phyloP scores from a whole-genome alignment of 2,329 filamentous ascomycete species.

The Pseudogymnoascus sp. region DNA sequence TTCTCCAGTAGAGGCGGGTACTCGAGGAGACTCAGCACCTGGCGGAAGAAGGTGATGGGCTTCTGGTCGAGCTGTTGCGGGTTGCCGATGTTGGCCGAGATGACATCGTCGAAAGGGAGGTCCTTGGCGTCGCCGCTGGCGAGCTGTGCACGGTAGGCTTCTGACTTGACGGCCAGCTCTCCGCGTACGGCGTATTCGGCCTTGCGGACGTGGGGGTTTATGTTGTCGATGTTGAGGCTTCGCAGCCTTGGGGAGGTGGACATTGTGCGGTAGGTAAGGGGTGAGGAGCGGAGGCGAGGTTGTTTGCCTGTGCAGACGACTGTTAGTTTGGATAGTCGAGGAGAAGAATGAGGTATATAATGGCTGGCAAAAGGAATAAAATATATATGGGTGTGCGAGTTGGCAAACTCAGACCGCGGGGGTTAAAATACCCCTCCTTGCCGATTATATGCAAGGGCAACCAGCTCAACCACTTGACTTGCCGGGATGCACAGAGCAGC shows the following conservation, averaged over 20 bases:
- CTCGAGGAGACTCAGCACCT: constrained; percentile 88
- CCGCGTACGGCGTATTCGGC: constrained; percentile 96
- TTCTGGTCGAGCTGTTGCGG: constrained; percentile 98
- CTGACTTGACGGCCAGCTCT: constrained; percentile 87
- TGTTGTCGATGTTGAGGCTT: constrained; percentile 69
- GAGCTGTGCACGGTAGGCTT: constrained; percentile 75
- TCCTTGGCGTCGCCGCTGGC: constrained; percentile 43
- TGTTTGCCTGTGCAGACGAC: not conserved
- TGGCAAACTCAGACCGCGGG: not conserved
- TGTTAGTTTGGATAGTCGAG: not conserved
- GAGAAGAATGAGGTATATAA: not conserved
- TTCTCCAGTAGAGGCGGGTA: constrained; percentile 80
- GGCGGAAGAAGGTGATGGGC: constrained; percentile 97
- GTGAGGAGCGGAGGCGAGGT: not conserved
- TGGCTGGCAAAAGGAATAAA: not conserved
- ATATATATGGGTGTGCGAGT: not conserved
- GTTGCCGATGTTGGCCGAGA: constrained; percentile 98
- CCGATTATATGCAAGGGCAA: not conserved
- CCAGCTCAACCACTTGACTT: not conserved
- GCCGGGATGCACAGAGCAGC: not conserved
- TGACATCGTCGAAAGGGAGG: constrained; percentile 82
- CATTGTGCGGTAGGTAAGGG: constrained; percentile 22
- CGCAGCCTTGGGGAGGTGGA: constrained; percentile 33
- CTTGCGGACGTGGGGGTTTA: constrained; percentile 79
- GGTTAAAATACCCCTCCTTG: constrained; percentile 1